These are phyloP conservation scores for Aspergillus intermedius DNA, from an alignment of 2,329 filamentous ascomycete species.

Conservation along the genomic window DNA sequence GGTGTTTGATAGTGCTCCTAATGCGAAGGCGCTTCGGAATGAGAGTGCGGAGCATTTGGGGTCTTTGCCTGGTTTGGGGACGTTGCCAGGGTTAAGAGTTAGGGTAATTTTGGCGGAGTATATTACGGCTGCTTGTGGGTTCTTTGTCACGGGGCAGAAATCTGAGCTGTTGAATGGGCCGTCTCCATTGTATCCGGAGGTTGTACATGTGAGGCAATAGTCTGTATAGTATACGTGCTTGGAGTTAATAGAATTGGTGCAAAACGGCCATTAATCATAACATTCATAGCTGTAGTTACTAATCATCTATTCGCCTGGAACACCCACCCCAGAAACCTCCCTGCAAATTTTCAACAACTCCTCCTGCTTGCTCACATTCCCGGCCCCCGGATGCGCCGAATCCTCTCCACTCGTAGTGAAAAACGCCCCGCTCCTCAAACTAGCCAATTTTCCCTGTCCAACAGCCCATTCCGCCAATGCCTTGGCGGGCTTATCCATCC, in stretches of 20 bases:
- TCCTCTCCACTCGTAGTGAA: conserved; percentile 17
- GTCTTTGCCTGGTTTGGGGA: conserved; percentile 6
- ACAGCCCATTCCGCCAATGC: conserved; percentile 44
- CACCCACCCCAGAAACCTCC: conserved; percentile 18
- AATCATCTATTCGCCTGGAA: conserved; percentile 1
- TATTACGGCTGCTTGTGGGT: conserved; percentile 12
- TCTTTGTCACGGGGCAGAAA: conserved; percentile 7
- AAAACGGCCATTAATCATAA: no score
- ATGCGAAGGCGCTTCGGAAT: not conserved
- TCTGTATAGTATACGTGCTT: no score
- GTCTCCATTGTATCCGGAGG: conserved; percentile 9
- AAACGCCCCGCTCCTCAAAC: conserved; percentile 12
- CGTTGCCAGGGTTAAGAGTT: conserved; percentile 7
- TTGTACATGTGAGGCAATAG: not conserved
- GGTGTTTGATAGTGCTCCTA: conserved; percentile 6
- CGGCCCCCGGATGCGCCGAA: conserved; percentile 18
- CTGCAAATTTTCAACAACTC: conserved; percentile 20
- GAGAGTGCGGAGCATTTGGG: conserved; percentile 2
- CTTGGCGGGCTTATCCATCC: conserved; percentile 42
- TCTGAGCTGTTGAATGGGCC: conserved; percentile 10
- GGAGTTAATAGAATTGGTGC: no score
- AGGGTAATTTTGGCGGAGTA: conserved; percentile 11
- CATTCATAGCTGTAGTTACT: not conserved
- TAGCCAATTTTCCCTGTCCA: conserved; percentile 16
- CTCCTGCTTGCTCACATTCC: conserved; percentile 22